Conservation (phyloP, 164 flowering plant species). For the Berberis thunbergii region DNA sequence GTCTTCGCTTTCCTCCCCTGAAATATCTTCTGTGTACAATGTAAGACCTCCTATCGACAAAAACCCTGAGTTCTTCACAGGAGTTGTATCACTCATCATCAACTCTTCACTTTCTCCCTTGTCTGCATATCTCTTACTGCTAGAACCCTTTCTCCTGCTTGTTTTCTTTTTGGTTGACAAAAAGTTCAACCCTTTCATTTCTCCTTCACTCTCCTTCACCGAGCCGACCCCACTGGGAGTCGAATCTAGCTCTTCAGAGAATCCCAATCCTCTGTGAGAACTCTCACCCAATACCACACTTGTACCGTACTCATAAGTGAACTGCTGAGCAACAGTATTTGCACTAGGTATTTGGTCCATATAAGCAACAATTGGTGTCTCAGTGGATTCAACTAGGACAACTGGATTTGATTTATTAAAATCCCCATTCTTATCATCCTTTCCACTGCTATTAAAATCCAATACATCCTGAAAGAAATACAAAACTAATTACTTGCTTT, state of each 20-base stretch:
- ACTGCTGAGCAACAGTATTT: constrained; percentile 14
- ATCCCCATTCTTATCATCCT: constrained; percentile 8
- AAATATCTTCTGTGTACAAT: constrained; percentile 68
- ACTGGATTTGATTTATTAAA: constrained; percentile 22
- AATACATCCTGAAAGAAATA: constrained; percentile 14
- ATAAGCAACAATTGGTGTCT: constrained; percentile 36
- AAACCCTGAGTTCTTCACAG: constrained; percentile 55
- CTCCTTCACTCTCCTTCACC: constrained; percentile 22
- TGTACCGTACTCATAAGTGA: constrained; percentile 40
- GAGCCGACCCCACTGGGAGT: constrained; percentile 21
- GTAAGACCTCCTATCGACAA: constrained; percentile 69
- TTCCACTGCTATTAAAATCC: constrained; percentile 5
- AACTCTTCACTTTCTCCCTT: constrained; percentile 14
- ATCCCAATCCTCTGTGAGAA: constrained; percentile 59
- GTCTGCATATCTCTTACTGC: constrained; percentile 2
- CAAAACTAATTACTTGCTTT: neutral
- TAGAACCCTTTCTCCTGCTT: constrained; percentile 13
- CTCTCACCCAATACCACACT: constrained; percentile 37
- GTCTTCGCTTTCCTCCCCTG: constrained; percentile 42
- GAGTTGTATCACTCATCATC: constrained; percentile 8
- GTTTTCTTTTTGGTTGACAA: constrained; percentile 25
- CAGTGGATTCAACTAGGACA: constrained; percentile 32
- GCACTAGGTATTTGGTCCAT: constrained; percentile 36
- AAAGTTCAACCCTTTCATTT: constrained; percentile 14
- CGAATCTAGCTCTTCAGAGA: constrained; percentile 34